Base-by-base conservation (phyloP, 306 rosid species). In the Dalbergia cultrata region DNA sequence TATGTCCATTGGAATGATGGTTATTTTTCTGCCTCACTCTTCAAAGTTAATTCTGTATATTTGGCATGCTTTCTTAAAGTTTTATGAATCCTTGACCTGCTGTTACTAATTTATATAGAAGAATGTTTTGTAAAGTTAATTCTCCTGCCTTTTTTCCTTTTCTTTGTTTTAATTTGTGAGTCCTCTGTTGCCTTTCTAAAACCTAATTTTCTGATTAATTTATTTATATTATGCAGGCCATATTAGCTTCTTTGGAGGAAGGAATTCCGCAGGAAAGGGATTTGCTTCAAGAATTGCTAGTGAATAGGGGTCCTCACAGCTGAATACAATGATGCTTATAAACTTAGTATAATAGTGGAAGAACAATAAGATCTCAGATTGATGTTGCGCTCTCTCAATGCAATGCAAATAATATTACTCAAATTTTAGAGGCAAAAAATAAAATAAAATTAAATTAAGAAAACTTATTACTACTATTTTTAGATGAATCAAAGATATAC, bases 261-360 rank as follows among this genome's bases (percentile, higher is more conserved):
- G 99, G 99, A 72, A 91, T 95, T 90, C 89, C 96, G 67, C 97
- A 95, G 88, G 99, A 98, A 65, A 89, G 99, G 86, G 79, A 88
- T 80, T 85, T 95, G 81, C 97, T 95, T 83, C 97, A 93, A 60
- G 99, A 95, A 74, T 95, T 98, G 99, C 99, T 95, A 52, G 99
- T 95, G 22, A 21, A 21, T 21, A 21, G 22, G 0, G 84, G 88
- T 95, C 84, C 92, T 95, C 71, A 87, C 95, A 68, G 95, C 98
- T 31, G 97, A 95, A 77, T 93, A 95, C 84, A 95, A 95, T 33
- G 93, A 95, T 59, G 95, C 90, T 70, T 88, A 89, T 83, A 89
- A 89, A 80, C 85, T 90, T 66, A 89, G 83, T 88, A 87, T 84
- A 81, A 81, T 63, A 88, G 82, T 70, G 97, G 94, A 79, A 88